These are phyloP conservation scores for Penicillium pulvis DNA, from an alignment of 495 filamentous ascomycete species.

Conservation along the genomic window DNA sequence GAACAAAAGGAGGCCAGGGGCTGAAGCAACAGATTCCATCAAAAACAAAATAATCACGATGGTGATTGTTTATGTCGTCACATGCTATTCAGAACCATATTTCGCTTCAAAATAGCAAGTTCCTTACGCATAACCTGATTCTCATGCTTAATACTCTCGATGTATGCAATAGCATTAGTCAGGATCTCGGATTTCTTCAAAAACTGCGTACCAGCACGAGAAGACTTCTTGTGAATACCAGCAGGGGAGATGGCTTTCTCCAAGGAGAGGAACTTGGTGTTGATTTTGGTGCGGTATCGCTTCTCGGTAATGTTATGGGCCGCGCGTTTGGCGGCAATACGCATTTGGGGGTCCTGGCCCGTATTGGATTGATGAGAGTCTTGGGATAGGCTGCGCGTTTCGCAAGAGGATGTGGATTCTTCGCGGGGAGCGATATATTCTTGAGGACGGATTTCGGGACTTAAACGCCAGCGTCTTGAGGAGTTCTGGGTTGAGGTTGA, in stretches of 20 bases:
- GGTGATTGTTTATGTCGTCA: slow-evolving; percentile 31
- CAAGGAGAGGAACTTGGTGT: slow-evolving; percentile 51
- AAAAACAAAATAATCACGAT: too few species aligned
- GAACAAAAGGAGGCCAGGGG: too few species aligned
- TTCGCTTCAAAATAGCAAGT: slow-evolving; percentile 38
- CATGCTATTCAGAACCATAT: slow-evolving; percentile 33
- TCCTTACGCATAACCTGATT: slow-evolving; percentile 44
- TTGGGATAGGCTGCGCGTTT: slow-evolving; percentile 34
- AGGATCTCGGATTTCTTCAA: slow-evolving; percentile 61
- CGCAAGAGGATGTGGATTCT: slow-evolving; percentile 29
- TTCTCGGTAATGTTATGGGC: slow-evolving; percentile 58
- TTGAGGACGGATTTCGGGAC: slow-evolving; percentile 37
- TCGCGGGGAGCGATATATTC: slow-evolving; percentile 24
- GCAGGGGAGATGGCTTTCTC: slow-evolving; percentile 43
- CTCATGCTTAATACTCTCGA: slow-evolving; percentile 55
- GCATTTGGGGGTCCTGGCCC: slow-evolving; percentile 28
- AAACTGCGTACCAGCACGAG: slow-evolving; percentile 33
- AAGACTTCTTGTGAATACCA: slow-evolving; percentile 25
- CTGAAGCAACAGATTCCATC: too few species aligned
- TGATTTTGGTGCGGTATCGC: slow-evolving; percentile 56
- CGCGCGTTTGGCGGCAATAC: slow-evolving; percentile 51
- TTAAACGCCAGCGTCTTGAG: slow-evolving; percentile 35
- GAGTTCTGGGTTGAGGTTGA: slow-evolving; percentile 15
- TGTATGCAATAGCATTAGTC: slow-evolving; percentile 68
- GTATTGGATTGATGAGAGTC: slow-evolving; percentile 31